Evolutionary conservation across 306 rosid species (phyloP).

Genomic region (Ochetophila trinervis): DNA sequence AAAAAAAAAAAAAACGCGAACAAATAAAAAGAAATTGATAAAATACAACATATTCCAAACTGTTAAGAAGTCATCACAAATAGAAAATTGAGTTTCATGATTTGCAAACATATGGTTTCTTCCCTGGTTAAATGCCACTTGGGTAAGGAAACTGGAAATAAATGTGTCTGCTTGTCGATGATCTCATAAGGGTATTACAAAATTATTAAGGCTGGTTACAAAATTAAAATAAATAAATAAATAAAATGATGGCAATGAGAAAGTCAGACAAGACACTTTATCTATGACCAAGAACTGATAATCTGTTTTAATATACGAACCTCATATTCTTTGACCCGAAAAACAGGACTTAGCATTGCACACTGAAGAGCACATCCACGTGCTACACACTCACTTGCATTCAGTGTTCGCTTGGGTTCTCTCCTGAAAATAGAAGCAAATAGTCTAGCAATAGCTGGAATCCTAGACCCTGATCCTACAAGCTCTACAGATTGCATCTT

Average conservation of each 20-base stretch:
- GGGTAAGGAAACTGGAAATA: no score
- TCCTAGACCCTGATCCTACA: constrained; percentile 95
- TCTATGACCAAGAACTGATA: constrained; percentile 15
- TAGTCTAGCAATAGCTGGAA: constrained; percentile 71
- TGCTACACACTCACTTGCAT: constrained; percentile 99
- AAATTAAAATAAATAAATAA: no score
- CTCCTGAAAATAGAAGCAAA: constrained; percentile 56
- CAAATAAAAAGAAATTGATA: neutral
- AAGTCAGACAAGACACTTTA: neutral
- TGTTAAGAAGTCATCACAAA: no score
- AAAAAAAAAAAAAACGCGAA: neutral
- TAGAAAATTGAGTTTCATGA: no score
- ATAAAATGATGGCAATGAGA: neutral
- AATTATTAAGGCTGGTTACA: no score
- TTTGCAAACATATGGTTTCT: no score
- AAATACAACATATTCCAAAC: no score
- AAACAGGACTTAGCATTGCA: constrained; percentile 93
- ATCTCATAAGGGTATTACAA: no score
- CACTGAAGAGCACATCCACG: constrained; percentile 98
- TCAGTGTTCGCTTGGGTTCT: constrained; percentile 83
- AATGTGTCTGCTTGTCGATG: no score
- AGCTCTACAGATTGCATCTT: constrained; percentile 80
- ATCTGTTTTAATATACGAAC: constrained; percentile 43
- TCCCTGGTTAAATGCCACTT: no score
- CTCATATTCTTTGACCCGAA: constrained; percentile 87